These are phyloP conservation scores for Scedosporium apiospermum DNA, from an alignment of 2,329 filamentous ascomycete species.

Conservation along the genomic window DNA sequence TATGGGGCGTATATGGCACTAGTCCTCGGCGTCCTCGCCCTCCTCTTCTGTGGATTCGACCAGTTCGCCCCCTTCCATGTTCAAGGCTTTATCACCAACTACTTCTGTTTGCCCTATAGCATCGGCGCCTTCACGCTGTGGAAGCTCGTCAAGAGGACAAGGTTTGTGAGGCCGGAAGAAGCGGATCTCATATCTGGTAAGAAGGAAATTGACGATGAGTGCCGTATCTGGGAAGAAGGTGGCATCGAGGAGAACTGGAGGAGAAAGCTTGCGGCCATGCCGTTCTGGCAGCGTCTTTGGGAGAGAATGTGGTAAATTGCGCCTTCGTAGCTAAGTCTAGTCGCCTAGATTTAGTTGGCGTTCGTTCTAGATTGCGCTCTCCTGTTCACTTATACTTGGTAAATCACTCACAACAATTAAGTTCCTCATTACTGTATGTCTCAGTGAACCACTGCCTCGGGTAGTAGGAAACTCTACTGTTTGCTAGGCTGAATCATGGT, in stretches of 20 bases:
- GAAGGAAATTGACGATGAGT: slow-evolving; percentile 53
- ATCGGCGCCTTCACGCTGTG: slow-evolving; percentile 51
- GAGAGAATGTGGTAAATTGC: slow-evolving; percentile 26
- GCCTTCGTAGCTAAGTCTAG: too few relatives aligned
- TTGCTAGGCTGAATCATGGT: too few relatives aligned
- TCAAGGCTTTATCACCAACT: slow-evolving; percentile 31
- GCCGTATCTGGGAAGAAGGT: slow-evolving; percentile 32
- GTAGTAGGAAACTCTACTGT: too few relatives aligned
- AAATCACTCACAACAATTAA: too few relatives aligned
- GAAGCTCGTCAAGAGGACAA: slow-evolving; percentile 32
- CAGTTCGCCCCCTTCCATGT: slow-evolving; percentile 40
- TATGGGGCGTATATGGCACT: slow-evolving; percentile 23
- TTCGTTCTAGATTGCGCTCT: too few relatives aligned
- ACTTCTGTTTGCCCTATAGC: slow-evolving; percentile 44
- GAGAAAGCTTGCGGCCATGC: slow-evolving; percentile 24
- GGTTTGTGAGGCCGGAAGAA: slow-evolving; percentile 40
- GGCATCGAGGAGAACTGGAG: slow-evolving; percentile 35
- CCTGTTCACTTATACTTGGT: too few relatives aligned
- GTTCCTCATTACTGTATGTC: too few relatives aligned
- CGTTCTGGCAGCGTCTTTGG: slow-evolving; percentile 25
- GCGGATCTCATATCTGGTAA: slow-evolving; percentile 54
- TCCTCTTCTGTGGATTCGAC: slow-evolving; percentile 48
- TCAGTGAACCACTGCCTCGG: too few relatives aligned
- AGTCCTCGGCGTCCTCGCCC: slow-evolving; percentile 33
- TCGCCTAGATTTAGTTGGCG: too few relatives aligned